These are phyloP conservation scores for Phenoliferia sp. DNA, from an alignment of 1,284 basidiomycete species.

Conservation along the genomic window DNA sequence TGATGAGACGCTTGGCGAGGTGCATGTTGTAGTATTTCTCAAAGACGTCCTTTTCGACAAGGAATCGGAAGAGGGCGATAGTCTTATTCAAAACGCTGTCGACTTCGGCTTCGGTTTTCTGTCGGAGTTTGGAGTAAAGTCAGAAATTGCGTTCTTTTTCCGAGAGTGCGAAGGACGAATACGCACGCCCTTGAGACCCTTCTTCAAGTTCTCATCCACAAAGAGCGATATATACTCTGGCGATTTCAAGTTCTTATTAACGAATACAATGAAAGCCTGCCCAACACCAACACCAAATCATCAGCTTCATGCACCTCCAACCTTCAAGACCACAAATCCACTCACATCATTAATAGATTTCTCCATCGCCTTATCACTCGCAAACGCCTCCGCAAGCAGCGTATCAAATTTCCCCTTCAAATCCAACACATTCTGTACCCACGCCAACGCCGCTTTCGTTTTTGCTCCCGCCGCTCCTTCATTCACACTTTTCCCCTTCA, in stretches of 20 bases:
- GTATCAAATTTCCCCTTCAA: slow-evolving; percentile 87
- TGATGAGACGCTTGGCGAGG: slow-evolving; percentile 84
- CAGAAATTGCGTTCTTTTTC: slow-evolving; percentile 5
- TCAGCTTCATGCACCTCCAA: neutral
- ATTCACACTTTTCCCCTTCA: slow-evolving; percentile 41
- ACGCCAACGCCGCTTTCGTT: slow-evolving; percentile 63
- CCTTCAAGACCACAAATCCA: neutral
- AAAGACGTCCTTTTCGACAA: slow-evolving; percentile 95
- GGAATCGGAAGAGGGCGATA: slow-evolving; percentile 89
- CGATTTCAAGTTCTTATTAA: slow-evolving; percentile 81
- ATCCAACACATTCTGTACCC: slow-evolving; percentile 89
- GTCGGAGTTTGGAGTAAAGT: slow-evolving; percentile 2
- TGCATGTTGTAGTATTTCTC: slow-evolving; percentile 98
- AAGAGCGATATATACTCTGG: slow-evolving; percentile 95
- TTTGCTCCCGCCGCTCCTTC: slow-evolving; percentile 37
- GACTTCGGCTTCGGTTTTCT: slow-evolving; percentile 94
- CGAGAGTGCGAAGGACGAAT: neutral
- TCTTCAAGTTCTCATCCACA: slow-evolving; percentile 94
- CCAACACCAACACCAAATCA: slow-evolving; percentile 4
- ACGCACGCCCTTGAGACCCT: slow-evolving; percentile 87
- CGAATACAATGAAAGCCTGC: slow-evolving; percentile 87
- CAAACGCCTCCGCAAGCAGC: slow-evolving; percentile 68
- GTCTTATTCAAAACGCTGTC: slow-evolving; percentile 88
- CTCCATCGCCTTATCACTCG: slow-evolving; percentile 71
- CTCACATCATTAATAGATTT: slow-evolving; percentile 78